phyloP scores from a whole-genome alignment of 2,329 filamentous ascomycete genomes.

The Diaporthe longicolla region DNA sequence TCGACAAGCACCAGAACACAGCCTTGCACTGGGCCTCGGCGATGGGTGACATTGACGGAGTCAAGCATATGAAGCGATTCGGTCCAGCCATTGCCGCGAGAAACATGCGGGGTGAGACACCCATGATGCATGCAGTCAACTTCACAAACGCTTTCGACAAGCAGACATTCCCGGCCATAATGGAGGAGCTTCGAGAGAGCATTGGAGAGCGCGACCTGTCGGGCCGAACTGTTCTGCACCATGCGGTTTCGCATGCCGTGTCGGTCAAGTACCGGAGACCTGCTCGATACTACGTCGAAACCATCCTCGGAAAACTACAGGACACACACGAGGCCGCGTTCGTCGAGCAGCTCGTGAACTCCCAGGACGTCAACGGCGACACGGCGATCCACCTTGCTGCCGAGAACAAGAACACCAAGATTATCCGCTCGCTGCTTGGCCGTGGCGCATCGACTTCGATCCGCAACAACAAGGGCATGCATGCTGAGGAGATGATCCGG shows the following conservation, averaged over 20 bases:
- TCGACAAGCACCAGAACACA: conserved; percentile 93
- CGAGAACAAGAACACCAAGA: conserved; percentile 89
- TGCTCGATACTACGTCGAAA: conserved; percentile 92
- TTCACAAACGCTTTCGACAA: conserved; percentile 99
- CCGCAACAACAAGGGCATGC: conserved; percentile 83
- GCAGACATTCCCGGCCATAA: conserved; percentile 86
- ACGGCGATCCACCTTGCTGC: conserved; percentile 84
- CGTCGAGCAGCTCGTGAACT: conserved; percentile 84
- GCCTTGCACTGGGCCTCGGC: conserved; percentile 97
- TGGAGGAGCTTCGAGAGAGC: conserved; percentile 86
- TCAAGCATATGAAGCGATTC: conserved; percentile 87
- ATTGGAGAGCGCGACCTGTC: conserved; percentile 84
- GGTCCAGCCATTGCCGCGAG: conserved; percentile 80
- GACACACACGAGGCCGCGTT: conserved; percentile 82
- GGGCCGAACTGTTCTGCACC: conserved; percentile 92
- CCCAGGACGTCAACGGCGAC: conserved; percentile 88
- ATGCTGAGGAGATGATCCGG: conserved; percentile 87
- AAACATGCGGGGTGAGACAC: conserved; percentile 85
- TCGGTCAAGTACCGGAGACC: conserved; percentile 82
- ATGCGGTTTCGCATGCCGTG: conserved; percentile 76
- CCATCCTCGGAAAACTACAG: conserved; percentile 87
- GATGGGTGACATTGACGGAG: conserved; percentile 95
- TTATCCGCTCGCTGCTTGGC: conserved; percentile 82
- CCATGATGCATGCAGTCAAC: conserved; percentile 92
- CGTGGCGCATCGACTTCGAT: conserved; percentile 89